Evolutionary conservation across 2,329 filamentous ascomycete genomes (phyloP).

Genomic region (Penicillium sclerotiorum): DNA sequence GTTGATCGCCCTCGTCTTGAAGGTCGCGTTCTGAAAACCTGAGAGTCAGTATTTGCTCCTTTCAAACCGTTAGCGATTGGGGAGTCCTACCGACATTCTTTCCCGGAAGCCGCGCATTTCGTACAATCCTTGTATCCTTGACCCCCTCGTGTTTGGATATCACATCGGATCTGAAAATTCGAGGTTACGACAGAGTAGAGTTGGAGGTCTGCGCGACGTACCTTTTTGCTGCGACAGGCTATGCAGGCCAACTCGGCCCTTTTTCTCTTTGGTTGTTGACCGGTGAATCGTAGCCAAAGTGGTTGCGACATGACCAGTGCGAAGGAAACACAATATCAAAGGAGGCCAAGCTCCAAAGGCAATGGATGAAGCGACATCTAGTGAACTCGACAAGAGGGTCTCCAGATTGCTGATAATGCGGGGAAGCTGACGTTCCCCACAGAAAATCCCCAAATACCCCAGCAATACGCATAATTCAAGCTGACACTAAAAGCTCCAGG

Average conservation of each 20-base stretch:
- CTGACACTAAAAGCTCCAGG: too few species aligned
- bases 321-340: neutral
- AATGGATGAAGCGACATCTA: too few species aligned
- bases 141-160: conserved; percentile 10
- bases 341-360: too few species aligned
- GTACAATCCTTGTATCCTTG: conserved; percentile 14
- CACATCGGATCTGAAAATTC: conserved; percentile 14
- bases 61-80: neutral
- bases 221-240: conserved; percentile 17
- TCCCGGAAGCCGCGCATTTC: conserved; percentile 13
- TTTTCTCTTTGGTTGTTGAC: conserved; percentile 14
- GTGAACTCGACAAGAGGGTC: too few species aligned
- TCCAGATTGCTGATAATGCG: too few species aligned
- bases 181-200: neutral
- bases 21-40: conserved; percentile 7
- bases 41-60: neutral
- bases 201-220: neutral
- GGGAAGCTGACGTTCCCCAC: too few species aligned
- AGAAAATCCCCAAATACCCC: too few species aligned
- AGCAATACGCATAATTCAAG: too few species aligned
- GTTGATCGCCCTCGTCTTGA: conserved; percentile 12
- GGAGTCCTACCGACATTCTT: conserved; percentile 14
- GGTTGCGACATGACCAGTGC: conserved; percentile 7
- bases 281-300: conserved; percentile 14
- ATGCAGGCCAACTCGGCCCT: conserved; percentile 15